phyloP scores from a whole-genome alignment of 2,329 filamentous ascomycete species.

The Ambrosiella beaveri region DNA sequence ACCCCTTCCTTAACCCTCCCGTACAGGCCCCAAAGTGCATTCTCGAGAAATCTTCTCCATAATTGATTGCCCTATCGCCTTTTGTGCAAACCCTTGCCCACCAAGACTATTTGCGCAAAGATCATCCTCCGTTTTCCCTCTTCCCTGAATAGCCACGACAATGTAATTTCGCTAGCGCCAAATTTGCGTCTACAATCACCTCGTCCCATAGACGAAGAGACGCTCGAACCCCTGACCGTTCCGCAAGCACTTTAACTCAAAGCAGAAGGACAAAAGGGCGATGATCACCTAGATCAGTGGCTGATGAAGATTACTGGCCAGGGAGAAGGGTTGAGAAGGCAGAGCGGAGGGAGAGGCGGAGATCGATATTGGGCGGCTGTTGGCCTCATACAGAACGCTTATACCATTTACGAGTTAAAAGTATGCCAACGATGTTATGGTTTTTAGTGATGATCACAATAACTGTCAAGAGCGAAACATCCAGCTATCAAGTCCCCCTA shows the following conservation, averaged over 20 bases:
- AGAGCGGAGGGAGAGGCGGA: neutral
- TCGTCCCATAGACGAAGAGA: neutral
- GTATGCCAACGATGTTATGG: neutral
- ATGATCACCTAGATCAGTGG: neutral
- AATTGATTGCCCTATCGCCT: neutral
- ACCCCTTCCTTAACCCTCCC: neutral
- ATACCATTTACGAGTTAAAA: neutral
- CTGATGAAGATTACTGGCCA: neutral
- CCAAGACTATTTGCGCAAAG: neutral
- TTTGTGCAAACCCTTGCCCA: neutral
- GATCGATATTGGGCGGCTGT: neutral
- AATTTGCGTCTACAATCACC: neutral
- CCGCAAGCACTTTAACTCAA: neutral
- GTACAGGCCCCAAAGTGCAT: neutral
- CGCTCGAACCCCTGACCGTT: neutral
- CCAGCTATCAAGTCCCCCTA: no score
- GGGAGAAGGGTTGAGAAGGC: no score
- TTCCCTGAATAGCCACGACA: neutral
- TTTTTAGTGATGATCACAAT: no score
- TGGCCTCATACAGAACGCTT: neutral
- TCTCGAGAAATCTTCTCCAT: neutral
- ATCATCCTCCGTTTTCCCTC: neutral
- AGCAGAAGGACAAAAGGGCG: neutral
- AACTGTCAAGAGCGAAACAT: no score
- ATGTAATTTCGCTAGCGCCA: neutral